Evolutionary conservation across 2,329 filamentous ascomycete genomes (phyloP), one percentile per base, ranked within the genome.

Genomic region (Sphaerulina musiva): DNA sequence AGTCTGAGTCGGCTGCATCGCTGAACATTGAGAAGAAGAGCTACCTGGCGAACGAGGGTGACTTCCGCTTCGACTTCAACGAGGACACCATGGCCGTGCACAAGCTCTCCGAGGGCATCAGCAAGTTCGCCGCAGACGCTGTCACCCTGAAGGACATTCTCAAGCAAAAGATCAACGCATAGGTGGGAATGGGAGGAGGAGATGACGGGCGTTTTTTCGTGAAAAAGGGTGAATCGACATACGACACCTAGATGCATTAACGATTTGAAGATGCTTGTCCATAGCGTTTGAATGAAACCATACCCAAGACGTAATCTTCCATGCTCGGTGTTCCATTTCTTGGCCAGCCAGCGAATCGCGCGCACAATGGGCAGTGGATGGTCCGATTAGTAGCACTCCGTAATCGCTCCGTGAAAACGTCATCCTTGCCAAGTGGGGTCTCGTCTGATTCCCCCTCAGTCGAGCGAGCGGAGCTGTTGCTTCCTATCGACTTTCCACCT

Each of bases 1-100:
- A 92, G 68, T 78, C 89, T 48, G 70, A 80, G 46, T 70, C 72
- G 55, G 90, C 91, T 58, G 58, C 74, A 63, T 72, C 76, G 54
- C 81, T 93, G 63, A 75, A 93, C 75, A 82, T 98, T 64, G 77
- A 86, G 79, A 95, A 90, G 87, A 88, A 87, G 80, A 78, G 78
- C 55, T 98, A 95, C 83, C 86, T 98, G 76, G 83, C 86, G 71
- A 80, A 93, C 76, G 93, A 98, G 83, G 69, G 90, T 51, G 70
- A 76, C 47, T 98, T 97, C 91, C 90, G 93, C 74, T 98, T 96
- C 80, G 87, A 91, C 77, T 95, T 98, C 85, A 98, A 98, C 82
- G 93, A 98, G 82, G 90, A 98, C 71, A 87, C 92, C 75, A 98
- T 98, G 93, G 93, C 89, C 61, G 89, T 95, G 64, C 91, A 97